These are phyloP conservation scores for Hanseniaspora jakobsenii DNA, from an alignment of 805 yeast species.

Conservation along the genomic window DNA sequence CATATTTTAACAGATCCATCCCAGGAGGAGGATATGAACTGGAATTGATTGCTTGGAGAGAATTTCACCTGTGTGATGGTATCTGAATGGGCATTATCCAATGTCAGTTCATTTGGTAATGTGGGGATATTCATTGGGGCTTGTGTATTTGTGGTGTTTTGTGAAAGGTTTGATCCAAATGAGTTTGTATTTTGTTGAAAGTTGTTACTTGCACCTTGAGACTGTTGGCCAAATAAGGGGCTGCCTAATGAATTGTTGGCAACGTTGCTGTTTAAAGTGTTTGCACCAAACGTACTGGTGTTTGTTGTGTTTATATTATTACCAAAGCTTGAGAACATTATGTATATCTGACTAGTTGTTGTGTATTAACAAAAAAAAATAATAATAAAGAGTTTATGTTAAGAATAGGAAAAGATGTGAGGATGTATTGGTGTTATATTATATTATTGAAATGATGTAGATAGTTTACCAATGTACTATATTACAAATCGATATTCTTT, in stretches of 20 bases:
- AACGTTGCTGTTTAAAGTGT: background rate
- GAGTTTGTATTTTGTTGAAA: constrained; percentile 6
- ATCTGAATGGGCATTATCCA: constrained; percentile 82
- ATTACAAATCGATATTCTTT: no score
- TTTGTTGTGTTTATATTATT: background rate
- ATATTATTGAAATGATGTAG: no score
- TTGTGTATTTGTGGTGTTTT: constrained; percentile 20
- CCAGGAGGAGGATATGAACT: constrained; percentile 78
- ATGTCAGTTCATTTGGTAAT: constrained; percentile 44
- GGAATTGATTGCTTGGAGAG: constrained; percentile 71
- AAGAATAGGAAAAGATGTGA: background rate
- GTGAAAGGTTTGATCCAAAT: constrained; percentile 6
- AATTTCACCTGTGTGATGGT: constrained; percentile 73
- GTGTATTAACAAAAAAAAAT: background rate
- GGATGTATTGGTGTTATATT: background rate
- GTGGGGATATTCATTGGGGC: constrained; percentile 24
- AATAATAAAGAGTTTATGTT: background rate
- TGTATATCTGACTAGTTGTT: no score
- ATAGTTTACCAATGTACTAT: no score
- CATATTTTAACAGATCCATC: constrained; percentile 88
- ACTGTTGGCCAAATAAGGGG: constrained; percentile 4
- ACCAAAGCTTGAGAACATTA: background rate
- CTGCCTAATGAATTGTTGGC: background rate
- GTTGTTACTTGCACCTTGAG: background rate
- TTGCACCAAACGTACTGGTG: background rate